Conservation (phyloP, 495 filamentous ascomycete genomes). For the Penicillium cosmopolitanum region DNA sequence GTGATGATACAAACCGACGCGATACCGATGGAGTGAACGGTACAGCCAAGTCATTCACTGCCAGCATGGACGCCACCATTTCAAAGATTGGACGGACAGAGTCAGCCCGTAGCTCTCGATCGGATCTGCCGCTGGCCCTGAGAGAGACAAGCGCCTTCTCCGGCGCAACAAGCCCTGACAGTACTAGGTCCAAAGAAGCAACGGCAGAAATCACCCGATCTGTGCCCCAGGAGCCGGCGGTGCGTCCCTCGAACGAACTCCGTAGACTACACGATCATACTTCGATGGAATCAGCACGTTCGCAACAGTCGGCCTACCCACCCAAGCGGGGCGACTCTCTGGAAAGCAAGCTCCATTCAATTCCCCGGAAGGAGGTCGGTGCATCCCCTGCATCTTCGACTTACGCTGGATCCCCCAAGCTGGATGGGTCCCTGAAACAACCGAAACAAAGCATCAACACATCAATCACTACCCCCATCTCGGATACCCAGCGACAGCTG, state of each 20-base stretch:
- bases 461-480: conserved; percentile 53
- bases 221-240: conserved; percentile 32
- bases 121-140: conserved; percentile 44
- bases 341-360: conserved; percentile 39
- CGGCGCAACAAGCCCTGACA: conserved; percentile 38
- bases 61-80: conserved; percentile 47
- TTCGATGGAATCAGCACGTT: conserved; percentile 40
- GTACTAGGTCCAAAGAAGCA: conserved; percentile 30
- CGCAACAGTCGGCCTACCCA: conserved; percentile 38
- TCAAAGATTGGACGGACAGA: conserved; percentile 59
- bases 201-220: conserved; percentile 25
- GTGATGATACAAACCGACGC: conserved; percentile 40
- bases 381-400: conserved; percentile 30
- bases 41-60: conserved; percentile 67
- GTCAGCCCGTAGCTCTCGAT: conserved; percentile 68
- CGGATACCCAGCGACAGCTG: conserved; percentile 36
- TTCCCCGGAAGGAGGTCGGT: conserved; percentile 41
- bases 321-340: conserved; percentile 65
- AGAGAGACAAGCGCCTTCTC: conserved; percentile 41
- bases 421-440: conserved; percentile 52
- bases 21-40: conserved; percentile 20
- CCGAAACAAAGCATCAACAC: conserved; percentile 41
- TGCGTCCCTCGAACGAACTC: conserved; percentile 43
- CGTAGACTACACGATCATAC: conserved; percentile 43
- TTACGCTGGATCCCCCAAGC: conserved; percentile 54